Evolutionary conservation across 192 early-diverging fungal species (phyloP), one percentile per base, ranked within the genome.

Genomic region (Linnemannia zychae): DNA sequence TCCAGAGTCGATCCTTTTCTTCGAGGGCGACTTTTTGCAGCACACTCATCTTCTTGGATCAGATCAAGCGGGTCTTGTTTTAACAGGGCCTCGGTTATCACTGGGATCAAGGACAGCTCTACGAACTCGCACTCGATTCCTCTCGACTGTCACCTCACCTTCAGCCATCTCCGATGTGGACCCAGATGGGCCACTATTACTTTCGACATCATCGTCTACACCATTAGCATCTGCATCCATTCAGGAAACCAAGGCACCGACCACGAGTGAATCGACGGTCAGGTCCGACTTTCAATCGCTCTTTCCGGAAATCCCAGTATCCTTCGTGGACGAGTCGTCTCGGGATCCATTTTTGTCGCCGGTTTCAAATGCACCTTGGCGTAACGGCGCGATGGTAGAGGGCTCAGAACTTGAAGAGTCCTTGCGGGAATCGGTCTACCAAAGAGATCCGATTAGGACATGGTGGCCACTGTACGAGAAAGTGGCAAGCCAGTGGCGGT

Each of bases 391-490:
- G 0, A 85, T 85, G 83, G 17, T 20, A 0, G 24, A 18, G 13
- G 83, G 83, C 44, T 57, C 78, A 17, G 77, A 71, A 31, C 65
- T 72, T 4, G 83, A 85, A 31, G 83, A 85, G 3, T 38, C 73
- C 2, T 67, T 85, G 15, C 77, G 83, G 16, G 79, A 76, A 34
- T 69, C 83, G 16, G 52, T 85, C 13, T 76, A 73, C n/a, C 44
- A 79, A 12, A 67, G 78, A 0, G 83, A 79, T 15, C 70, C 77
- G 16, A 76, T 85, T 22, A 20, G 38, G 2, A 71, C 40, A 46
- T 85, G 83, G 83, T 85, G 83, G 83, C 77, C 83, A 16, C 16
- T 79, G 49, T 85, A 85, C 20, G 77, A 85, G 15, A 18, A 76
- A 40, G 48, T 79, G 0, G 73, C 83, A 5, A n/a, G 5, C 3